Evolutionary conservation across 1,284 basidiomycete genomes (phyloP), one percentile per base, ranked within the genome.

Genomic region (Apiotrichum veenhuisii): DNA sequence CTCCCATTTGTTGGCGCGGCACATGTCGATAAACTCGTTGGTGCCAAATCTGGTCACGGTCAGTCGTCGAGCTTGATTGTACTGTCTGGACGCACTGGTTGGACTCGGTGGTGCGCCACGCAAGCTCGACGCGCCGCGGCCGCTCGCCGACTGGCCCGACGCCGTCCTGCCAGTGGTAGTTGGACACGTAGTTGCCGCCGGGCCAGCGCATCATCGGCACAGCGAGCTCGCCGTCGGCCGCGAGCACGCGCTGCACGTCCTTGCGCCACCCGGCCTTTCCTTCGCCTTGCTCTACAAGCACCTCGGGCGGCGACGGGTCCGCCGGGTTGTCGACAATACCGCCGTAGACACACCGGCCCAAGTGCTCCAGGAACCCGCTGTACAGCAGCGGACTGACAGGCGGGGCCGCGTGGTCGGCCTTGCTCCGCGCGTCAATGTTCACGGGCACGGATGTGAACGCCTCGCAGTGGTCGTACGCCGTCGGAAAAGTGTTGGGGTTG

Each of bases 91-190:
- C n/a, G n/a, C n/a, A 87, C 66, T 79, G 78, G 61, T 87, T 87
- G 57, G 80, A 81, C 70, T 87, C 85, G 60, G 83, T 81, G 20
- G 23, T 33, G 2, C 80, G 73, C 85, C 84, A 87, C 2, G 85
- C 85, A n/a, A 86, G 78, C 69, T 87, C 84, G 40, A 70, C 65
- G 22, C 84, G 82, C 38, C 82, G 79, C 37, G 82, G 84, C 27
- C 85, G 77, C 12, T 79, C 61, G 26, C 79, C 76, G 51, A 78
- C 77, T 3, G 84, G 84, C 1, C 85, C 84, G 33, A 86, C 78
- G 0, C 83, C 84, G 71, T 86, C 84, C 72, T 85, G 81, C 84
- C 85, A 87, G 50, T 83, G 81, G 69, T 86, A 86, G 62, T 83
- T 84, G 65, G 82, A 83, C n/a, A 75, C 77, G 61, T 71, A 78